phyloP scores from a whole-genome alignment of 2,329 filamentous ascomycete genomes.

The Nectriaceae sp. region DNA sequence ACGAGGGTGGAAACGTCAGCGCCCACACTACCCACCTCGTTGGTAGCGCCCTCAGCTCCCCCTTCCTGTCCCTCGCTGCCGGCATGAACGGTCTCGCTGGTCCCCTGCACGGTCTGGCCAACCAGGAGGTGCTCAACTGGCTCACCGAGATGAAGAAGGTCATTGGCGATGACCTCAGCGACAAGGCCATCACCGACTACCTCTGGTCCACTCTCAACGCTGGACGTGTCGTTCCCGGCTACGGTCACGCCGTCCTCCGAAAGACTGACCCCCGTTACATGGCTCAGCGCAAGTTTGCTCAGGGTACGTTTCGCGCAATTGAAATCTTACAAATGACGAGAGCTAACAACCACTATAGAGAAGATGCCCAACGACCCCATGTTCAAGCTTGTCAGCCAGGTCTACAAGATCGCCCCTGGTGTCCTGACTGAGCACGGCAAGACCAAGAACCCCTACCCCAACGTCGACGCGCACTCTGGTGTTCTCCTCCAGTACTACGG shows the following conservation, averaged over 20 bases:
- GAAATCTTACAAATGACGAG: neutral
- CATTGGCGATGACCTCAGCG: slow-evolving; percentile 91
- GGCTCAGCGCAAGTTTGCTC: slow-evolving; percentile 95
- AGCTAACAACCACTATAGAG: slow-evolving; percentile 45
- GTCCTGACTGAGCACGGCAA: slow-evolving; percentile 99
- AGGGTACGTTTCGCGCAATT: slow-evolving; percentile 42
- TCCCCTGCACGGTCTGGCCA: slow-evolving; percentile 97
- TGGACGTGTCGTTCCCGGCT: slow-evolving; percentile 95
- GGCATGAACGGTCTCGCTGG: slow-evolving; percentile 98
- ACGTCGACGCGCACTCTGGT: slow-evolving; percentile 98
- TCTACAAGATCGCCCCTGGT: slow-evolving; percentile 99
- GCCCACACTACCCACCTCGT: slow-evolving; percentile 99
- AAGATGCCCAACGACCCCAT: slow-evolving; percentile 96
- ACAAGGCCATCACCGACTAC: slow-evolving; percentile 97
- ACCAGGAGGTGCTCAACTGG: slow-evolving; percentile 99
- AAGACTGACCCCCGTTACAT: slow-evolving; percentile 99
- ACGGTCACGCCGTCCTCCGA: slow-evolving; percentile 97
- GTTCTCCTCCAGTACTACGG: slow-evolving; percentile 99
- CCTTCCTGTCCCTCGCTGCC: slow-evolving; percentile 93
- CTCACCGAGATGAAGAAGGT: slow-evolving; percentile 98
- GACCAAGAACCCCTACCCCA: slow-evolving; percentile 99
- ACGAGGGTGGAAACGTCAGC: slow-evolving; percentile 98
- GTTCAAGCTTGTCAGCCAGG: slow-evolving; percentile 99
- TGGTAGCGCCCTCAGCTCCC: slow-evolving; percentile 93
- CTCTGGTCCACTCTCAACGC: slow-evolving; percentile 96